Conservation (phyloP, 352 stramenopile genomes). For the Phytophthora ramorum region DNA sequence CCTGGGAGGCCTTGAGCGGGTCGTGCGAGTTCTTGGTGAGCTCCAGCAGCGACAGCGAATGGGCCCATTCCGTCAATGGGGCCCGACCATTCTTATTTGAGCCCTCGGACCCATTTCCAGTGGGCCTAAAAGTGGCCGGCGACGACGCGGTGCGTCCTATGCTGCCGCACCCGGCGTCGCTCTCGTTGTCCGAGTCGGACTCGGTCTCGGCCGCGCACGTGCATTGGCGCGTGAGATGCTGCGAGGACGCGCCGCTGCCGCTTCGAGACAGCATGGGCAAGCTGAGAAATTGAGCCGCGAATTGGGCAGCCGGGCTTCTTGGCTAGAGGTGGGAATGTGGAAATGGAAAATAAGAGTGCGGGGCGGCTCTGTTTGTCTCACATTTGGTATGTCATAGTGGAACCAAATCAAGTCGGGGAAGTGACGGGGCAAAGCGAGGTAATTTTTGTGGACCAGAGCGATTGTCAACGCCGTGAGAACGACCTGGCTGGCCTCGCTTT, state of each 20-base stretch:
- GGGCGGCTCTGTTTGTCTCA: slow-evolving; percentile 9
- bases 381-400: slow-evolving; percentile 10
- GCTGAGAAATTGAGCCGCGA: background rate
- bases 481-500: too few species aligned
- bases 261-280: slow-evolving; percentile 8
- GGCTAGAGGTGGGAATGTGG: slow-evolving; percentile 5
- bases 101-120: slow-evolving; percentile 11
- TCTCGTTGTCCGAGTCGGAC: slow-evolving; percentile 75
- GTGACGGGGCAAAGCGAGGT: background rate
- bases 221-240: slow-evolving; percentile 58
- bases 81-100: background rate
- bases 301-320: slow-evolving; percentile 14
- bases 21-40: slow-evolving; percentile 52
- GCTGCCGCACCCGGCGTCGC: slow-evolving; percentile 12
- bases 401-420: slow-evolving; percentile 13
- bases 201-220: slow-evolving; percentile 77
- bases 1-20: slow-evolving; percentile 67
- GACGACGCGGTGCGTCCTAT: slow-evolving; percentile 12
- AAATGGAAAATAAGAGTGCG: background rate
- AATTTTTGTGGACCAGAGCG: too few species aligned
- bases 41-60: slow-evolving; percentile 42
- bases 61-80: slow-evolving; percentile 21
- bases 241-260: slow-evolving; percentile 3
- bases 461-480: too few species aligned
- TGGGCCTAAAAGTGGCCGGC: slow-evolving; percentile 8